Conservation (phyloP, 169 alveolate genomes). For the Plasmodium coatneyi region DNA sequence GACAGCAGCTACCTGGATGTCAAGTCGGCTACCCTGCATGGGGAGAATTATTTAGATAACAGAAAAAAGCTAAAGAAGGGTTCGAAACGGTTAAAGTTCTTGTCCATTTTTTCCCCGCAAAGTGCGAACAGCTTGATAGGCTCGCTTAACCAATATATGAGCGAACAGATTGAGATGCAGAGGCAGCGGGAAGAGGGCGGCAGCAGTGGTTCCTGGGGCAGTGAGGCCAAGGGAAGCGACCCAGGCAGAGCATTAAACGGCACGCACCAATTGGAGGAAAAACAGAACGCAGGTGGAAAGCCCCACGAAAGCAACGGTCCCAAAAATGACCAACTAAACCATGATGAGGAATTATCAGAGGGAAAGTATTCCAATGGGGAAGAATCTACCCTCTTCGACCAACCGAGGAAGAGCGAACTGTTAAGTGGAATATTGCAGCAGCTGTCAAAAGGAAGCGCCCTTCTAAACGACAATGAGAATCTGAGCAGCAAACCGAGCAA, state of each 20-base stretch:
- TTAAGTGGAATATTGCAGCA: not conserved
- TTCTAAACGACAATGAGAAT: not conserved
- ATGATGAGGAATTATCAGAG: not conserved
- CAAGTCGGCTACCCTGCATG: not conserved
- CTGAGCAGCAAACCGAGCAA: not conserved
- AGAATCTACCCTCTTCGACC: not conserved
- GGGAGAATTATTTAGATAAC: slow-evolving; percentile 6
- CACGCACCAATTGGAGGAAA: not conserved
- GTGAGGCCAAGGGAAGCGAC: not conserved
- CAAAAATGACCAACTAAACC: not conserved
- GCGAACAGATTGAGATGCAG: slow-evolving; percentile 15
- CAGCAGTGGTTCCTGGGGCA: not conserved
- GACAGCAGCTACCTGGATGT: not conserved
- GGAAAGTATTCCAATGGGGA: not conserved
- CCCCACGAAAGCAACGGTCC: not conserved
- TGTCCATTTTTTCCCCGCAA: slow-evolving; percentile 37
- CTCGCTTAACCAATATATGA: slow-evolving; percentile 29
- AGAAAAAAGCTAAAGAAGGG: slow-evolving; percentile 14
- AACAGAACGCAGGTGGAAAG: not conserved
- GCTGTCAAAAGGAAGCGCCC: slow-evolving; percentile 1
- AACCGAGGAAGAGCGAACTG: not conserved
- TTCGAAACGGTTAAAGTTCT: slow-evolving; percentile 21
- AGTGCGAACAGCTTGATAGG: slow-evolving; percentile 19
- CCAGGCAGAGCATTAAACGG: not conserved
- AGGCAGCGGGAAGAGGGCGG: not conserved